Evolutionary conservation across 164 flowering plant species (phyloP).

Genomic region (Berberis vulgaris): DNA sequence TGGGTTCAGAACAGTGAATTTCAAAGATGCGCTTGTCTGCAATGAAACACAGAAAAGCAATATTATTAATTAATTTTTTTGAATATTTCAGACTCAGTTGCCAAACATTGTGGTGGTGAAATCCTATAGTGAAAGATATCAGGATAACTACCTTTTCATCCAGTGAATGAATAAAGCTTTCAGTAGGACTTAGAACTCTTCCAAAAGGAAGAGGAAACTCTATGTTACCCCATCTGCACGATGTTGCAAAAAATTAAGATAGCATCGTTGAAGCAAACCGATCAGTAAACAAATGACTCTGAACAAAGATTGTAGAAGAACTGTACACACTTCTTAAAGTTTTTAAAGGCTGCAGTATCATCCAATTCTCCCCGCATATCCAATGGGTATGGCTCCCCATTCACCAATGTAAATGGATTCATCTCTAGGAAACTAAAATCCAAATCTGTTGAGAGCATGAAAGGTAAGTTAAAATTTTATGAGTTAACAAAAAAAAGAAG

Average conservation of each 20-base stretch:
- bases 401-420: slow-evolving; percentile 92
- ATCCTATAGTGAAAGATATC: background rate
- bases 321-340: slow-evolving; percentile 73
- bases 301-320: background rate
- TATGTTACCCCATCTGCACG: slow-evolving; percentile 72
- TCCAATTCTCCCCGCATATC: slow-evolving; percentile 99
- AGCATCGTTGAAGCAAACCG: background rate
- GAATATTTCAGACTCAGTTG: too few species aligned
- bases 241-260: background rate
- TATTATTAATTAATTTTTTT: too few species aligned
- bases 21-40: slow-evolving; percentile 95
- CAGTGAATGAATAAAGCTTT: slow-evolving; percentile 73
- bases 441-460: slow-evolving; percentile 40
- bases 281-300: background rate
- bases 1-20: slow-evolving; percentile 86
- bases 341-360: slow-evolving; percentile 97
- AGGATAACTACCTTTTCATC: slow-evolving; percentile 70
- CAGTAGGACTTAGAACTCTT: slow-evolving; percentile 81
- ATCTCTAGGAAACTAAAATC: slow-evolving; percentile 98
- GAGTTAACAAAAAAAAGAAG: slow-evolving; percentile 1
- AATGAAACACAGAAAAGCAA: slow-evolving; percentile 1
- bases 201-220: slow-evolving; percentile 97
- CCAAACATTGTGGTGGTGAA: background rate
- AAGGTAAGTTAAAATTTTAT: too few species aligned
- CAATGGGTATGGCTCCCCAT: slow-evolving; percentile 95